These are phyloP conservation scores for Paulownia fortunei DNA, from an alignment of 257 asterid species.

Conservation along the genomic window DNA sequence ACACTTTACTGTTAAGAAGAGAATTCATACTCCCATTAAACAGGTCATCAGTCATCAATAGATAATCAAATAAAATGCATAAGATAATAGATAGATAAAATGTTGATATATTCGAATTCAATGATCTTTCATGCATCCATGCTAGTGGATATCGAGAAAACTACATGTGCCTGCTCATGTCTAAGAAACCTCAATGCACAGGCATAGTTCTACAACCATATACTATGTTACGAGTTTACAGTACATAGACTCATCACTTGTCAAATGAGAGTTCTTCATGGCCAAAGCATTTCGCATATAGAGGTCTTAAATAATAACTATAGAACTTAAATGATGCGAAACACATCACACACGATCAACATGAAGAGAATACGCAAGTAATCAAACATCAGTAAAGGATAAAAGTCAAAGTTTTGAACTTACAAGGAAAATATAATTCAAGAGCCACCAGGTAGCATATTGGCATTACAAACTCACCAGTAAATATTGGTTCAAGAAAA, in stretches of 20 bases:
- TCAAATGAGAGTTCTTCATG: not conserved
- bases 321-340: not conserved
- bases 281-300: not conserved
- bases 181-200: not conserved
- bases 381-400: not conserved
- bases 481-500: constrained; percentile 57
- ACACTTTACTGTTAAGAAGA: constrained; percentile 5
- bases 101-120: not conserved
- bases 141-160: not conserved
- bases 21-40: not conserved
- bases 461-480: constrained; percentile 54
- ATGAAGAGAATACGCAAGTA: not conserved
- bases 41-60: not conserved
- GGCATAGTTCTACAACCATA: not conserved
- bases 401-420: not conserved
- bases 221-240: not conserved
- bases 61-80: not conserved
- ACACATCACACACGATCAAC: not conserved
- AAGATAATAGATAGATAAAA: not conserved
- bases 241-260: not conserved
- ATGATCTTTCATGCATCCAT: not conserved
- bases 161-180: not conserved
- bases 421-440: not conserved
- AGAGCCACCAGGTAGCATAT: constrained; percentile 5
- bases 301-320: not conserved